Percentiles rank a stretch among this genome's conserved stretches.
phyloP scores from a whole-genome alignment of 1,284 basidiomycete species.

The Apiotrichum siamense region DNA sequence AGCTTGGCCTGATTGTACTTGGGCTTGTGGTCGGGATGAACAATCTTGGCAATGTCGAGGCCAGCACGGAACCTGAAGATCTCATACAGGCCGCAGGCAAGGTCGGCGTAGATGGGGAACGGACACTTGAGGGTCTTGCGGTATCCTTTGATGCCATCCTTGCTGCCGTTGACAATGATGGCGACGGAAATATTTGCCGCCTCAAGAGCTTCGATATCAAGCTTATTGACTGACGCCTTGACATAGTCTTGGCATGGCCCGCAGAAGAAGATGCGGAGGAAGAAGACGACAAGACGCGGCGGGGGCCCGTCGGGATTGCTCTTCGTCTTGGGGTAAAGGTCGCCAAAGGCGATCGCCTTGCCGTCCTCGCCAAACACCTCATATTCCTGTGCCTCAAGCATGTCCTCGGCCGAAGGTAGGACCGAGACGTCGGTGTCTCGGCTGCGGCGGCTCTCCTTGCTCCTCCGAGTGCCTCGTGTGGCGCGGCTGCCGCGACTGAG shows the following conservation, averaged over 20 bases:
- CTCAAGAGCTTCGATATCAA: slow-evolving; percentile 34
- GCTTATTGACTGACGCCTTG: slow-evolving; percentile 30
- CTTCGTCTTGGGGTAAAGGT: slow-evolving; percentile 15
- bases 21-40: slow-evolving; percentile 3
- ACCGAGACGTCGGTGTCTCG: not conserved
- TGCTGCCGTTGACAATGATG: slow-evolving; percentile 38
- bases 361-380: slow-evolving; percentile 30
- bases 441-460: not conserved
- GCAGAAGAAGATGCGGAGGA: slow-evolving; percentile 42
- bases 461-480: not conserved
- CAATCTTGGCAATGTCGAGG: not conserved
- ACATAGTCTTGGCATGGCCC: slow-evolving; percentile 45
- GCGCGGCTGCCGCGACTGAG: not conserved
- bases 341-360: slow-evolving; percentile 28
- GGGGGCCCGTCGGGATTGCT: not conserved
- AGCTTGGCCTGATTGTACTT: slow-evolving; percentile 36
- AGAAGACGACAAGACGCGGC: slow-evolving; percentile 34
- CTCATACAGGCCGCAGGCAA: slow-evolving; percentile 32
- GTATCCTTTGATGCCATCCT: slow-evolving; percentile 44
- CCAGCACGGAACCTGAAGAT: slow-evolving; percentile 15
- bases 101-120: slow-evolving; percentile 36
- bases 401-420: not conserved
- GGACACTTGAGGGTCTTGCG: slow-evolving; percentile 26
- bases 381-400: not conserved
- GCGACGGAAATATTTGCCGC: slow-evolving; percentile 34